These are phyloP conservation scores for Abrus precatorius DNA, from an alignment of 306 rosid species.

Conservation along the genomic window DNA sequence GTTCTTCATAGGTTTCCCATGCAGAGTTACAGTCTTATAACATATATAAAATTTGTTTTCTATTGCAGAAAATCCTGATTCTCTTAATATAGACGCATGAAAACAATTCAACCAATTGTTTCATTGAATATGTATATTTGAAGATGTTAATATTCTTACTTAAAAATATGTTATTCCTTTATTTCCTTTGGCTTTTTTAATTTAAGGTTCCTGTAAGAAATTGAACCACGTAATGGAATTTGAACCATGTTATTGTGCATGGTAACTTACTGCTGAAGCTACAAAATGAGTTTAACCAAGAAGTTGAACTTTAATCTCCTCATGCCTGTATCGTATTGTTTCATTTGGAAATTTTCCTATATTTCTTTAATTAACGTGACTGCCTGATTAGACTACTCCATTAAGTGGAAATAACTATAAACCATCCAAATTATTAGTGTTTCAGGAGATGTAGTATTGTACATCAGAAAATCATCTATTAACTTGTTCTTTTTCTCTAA, in stretches of 20 bases:
- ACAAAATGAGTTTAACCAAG: not conserved
- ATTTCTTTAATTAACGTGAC: not conserved
- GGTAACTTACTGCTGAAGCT: not conserved
- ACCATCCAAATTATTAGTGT: not conserved
- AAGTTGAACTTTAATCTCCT: not conserved
- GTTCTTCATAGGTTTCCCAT: not conserved
- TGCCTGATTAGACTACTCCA: not conserved
- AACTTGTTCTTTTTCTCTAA: conserved; percentile 9
- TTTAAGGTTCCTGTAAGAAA: conserved; percentile 16
- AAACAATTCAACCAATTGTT: not conserved
- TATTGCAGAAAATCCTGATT: not conserved
- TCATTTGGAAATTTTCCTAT: not conserved
- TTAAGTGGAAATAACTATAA: conserved; percentile 2
- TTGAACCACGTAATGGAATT: conserved; percentile 18
- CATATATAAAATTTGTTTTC: not conserved
- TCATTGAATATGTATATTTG: not conserved
- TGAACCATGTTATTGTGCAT: conserved; percentile 15
- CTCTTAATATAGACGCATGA: not conserved
- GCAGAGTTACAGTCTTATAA: not conserved
- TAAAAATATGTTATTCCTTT: not conserved
- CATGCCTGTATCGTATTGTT: not conserved
- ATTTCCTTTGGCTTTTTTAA: not conserved
- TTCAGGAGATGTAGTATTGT: not conserved
- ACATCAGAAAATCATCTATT: conserved; percentile 3
- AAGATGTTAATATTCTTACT: not conserved